Conservation (phyloP, 2,329 filamentous ascomycete genomes). For the Colletotrichum sp. region DNA sequence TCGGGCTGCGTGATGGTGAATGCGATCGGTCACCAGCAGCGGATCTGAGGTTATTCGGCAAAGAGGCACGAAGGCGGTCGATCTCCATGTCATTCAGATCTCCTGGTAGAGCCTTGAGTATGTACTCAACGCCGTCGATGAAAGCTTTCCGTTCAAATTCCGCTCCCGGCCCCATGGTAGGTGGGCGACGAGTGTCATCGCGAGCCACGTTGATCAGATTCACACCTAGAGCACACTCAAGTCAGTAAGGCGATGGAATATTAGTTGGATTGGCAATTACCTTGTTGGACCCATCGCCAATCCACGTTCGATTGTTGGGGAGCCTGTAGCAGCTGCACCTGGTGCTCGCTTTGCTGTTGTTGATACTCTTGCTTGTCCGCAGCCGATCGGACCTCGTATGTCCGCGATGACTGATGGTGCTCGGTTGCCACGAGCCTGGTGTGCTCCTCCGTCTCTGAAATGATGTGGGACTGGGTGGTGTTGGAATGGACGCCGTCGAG, state of each 20-base stretch:
- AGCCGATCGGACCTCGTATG: not conserved
- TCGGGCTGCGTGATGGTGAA: constrained; percentile 26
- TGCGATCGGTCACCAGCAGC: constrained; percentile 25
- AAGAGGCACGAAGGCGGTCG: constrained; percentile 53
- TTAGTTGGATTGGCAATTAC: constrained; percentile 21
- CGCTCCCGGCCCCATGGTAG: constrained; percentile 2
- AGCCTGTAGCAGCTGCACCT: not conserved
- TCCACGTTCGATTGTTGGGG: constrained; percentile 24
- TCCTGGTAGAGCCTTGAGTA: constrained; percentile 66
- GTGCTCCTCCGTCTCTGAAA: constrained; percentile 19
- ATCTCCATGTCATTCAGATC: constrained; percentile 62
- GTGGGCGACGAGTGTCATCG: constrained; percentile 7
- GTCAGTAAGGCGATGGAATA: not conserved
- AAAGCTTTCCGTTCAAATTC: constrained; percentile 63
- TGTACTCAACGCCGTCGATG: constrained; percentile 66
- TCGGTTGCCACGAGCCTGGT: constrained; percentile 13
- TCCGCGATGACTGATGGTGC: constrained; percentile 11
- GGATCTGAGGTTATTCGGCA: constrained; percentile 42
- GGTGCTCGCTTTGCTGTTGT: not conserved
- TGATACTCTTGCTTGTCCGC: constrained; percentile 2
- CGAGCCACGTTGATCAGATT: constrained; percentile 15
- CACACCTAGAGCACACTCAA: not conserved
- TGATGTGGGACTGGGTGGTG: not conserved
- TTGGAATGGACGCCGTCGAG: constrained; percentile 10
- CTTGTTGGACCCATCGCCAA: constrained; percentile 38